phyloP scores from a whole-genome alignment of 805 yeast species.

The Myxozyma geophila region DNA sequence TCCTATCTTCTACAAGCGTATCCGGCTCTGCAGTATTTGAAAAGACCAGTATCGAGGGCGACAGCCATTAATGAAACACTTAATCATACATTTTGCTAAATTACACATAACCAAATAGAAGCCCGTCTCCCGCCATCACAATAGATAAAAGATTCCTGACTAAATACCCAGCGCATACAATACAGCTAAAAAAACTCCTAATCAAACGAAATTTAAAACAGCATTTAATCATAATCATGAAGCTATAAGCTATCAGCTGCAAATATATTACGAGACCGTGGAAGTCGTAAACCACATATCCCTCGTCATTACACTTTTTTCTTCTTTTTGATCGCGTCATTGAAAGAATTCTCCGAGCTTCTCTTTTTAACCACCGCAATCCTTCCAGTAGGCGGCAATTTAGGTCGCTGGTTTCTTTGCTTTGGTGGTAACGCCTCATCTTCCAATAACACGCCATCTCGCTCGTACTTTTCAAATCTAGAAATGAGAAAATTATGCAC shows the following conservation, averaged over 20 bases:
- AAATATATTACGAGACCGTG: too few species aligned
- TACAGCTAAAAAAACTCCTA: too few species aligned
- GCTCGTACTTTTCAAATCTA: constrained; percentile 39
- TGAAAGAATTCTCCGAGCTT: constrained; percentile 56
- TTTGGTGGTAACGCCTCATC: constrained; percentile 86
- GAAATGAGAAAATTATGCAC: constrained; percentile 58
- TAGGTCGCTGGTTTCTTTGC: constrained; percentile 72
- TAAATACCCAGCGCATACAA: too few species aligned
- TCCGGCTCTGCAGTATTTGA: background rate
- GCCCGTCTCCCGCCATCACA: background rate
- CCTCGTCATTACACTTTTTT: constrained; percentile 8
- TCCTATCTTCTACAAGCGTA: too few species aligned
- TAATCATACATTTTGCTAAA: background rate
- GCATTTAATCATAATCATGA: too few species aligned
- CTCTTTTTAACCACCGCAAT: constrained; percentile 72
- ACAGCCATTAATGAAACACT: too few species aligned
- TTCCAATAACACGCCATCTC: constrained; percentile 53
- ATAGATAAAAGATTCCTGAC: too few species aligned
- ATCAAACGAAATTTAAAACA: too few species aligned
- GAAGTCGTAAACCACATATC: too few species aligned
- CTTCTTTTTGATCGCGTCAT: constrained; percentile 21
- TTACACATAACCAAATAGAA: background rate
- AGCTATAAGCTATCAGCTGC: too few species aligned
- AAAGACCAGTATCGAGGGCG: background rate
- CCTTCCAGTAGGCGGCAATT: constrained; percentile 90